These are phyloP conservation scores for Cystofilobasidium capitatum DNA, from an alignment of 768 basidiomycete species.

Conservation along the genomic window DNA sequence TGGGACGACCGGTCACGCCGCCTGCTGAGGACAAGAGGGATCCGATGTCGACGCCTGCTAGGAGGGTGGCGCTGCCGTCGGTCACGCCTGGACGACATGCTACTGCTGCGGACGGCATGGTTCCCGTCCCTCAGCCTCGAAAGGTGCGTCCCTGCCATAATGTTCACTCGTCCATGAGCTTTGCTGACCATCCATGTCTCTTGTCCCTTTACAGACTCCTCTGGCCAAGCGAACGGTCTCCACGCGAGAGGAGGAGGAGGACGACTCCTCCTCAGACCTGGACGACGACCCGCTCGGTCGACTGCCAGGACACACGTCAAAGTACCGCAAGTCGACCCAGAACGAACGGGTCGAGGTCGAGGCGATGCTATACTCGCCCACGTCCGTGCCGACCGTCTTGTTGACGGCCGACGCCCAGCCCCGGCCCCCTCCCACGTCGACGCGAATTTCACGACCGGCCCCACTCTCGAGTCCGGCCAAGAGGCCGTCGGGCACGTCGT, in stretches of 20 bases:
- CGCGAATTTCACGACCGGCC: neutral
- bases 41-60: constrained; percentile 62
- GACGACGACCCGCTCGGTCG: constrained; percentile 21
- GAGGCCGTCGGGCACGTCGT: neutral
- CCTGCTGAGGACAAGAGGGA: constrained; percentile 35
- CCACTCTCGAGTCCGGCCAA: constrained; percentile 11
- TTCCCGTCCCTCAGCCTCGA: constrained; percentile 58
- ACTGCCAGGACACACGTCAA: constrained; percentile 3
- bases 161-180: neutral
- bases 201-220: constrained; percentile 7
- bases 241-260: constrained; percentile 9
- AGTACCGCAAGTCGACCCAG: constrained; percentile 15
- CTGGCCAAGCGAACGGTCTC: constrained; percentile 15
- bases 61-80: constrained; percentile 48
- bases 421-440: neutral
- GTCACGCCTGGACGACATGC: constrained; percentile 69
- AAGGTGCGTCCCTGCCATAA: constrained; percentile 43
- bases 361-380: neutral
- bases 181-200: neutral
- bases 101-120: constrained; percentile 60
- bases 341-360: constrained; percentile 7
- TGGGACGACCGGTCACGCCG: constrained; percentile 18
- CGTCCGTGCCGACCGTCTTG: neutral
- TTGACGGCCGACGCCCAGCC: neutral
- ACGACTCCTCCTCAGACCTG: constrained; percentile 6